Conservation (phyloP, 1,284 basidiomycete species). For the Moesziomyces sp. region DNA sequence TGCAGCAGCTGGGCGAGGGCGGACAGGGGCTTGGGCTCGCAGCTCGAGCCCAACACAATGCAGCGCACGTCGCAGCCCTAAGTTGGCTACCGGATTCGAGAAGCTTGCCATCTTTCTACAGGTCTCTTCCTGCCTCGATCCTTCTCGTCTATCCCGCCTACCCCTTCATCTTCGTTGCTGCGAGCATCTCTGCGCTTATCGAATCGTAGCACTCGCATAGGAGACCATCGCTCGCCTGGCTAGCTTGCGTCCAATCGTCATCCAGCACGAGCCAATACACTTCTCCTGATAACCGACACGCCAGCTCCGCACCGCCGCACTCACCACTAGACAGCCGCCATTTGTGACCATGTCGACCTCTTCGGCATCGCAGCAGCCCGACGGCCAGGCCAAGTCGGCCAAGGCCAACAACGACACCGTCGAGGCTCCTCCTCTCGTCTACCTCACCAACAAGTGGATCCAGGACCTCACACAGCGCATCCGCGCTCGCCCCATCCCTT, state of each 20-base stretch:
- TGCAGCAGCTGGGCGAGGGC: neutral
- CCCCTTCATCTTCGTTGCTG: neutral
- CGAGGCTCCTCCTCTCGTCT: conserved; percentile 74
- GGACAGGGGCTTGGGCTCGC: conserved; percentile 4
- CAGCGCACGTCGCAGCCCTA: neutral
- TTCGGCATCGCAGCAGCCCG: conserved; percentile 6
- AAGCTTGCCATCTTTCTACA: neutral
- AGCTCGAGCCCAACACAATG: neutral
- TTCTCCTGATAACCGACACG: neutral
- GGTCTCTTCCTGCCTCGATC: neutral
- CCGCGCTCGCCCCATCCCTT: conserved; percentile 88
- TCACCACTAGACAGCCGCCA: no score
- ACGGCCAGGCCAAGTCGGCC: conserved; percentile 8
- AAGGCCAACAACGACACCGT: conserved; percentile 18
- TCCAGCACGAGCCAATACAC: neutral
- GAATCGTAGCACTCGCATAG: neutral
- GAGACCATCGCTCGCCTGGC: no score
- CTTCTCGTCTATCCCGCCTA: neutral
- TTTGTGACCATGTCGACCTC: neutral
- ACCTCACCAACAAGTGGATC: conserved; percentile 87
- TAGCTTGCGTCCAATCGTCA: no score
- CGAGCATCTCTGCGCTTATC: neutral
- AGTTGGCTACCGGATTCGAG: neutral
- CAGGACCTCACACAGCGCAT: conserved; percentile 88
- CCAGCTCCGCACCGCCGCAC: neutral